Evolutionary conservation across 441 rosid genomes (phyloP).

Genomic region (Arabidopsis lyrata): DNA sequence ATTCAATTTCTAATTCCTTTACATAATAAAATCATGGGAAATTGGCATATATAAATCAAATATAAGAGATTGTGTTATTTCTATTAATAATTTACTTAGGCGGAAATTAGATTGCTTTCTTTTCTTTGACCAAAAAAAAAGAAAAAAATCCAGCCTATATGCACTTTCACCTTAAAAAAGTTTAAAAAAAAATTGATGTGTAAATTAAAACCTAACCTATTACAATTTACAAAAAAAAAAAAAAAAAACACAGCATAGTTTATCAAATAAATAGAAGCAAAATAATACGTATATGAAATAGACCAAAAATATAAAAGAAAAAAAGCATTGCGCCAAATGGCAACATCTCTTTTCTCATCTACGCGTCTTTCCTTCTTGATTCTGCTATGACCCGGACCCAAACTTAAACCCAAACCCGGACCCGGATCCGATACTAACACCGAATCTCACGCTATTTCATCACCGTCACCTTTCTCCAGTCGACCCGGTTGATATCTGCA

Average conservation of each 20-base stretch:
- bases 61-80: not conserved
- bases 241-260: no score
- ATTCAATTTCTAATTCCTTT: not conserved
- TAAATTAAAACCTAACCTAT: no score
- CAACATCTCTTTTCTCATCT: not conserved
- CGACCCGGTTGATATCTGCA: slow-evolving; percentile 13
- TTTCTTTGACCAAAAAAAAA: not conserved
- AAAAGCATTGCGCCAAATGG: not conserved
- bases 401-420: not conserved
- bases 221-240: no score
- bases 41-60: not conserved
- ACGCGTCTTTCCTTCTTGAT: not conserved
- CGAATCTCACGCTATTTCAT: slow-evolving; percentile 22
- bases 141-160: no score
- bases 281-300: no score
- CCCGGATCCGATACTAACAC: not conserved
- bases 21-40: not conserved
- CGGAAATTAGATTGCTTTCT: not conserved
- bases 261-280: no score
- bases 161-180: no score
- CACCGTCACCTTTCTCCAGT: slow-evolving; percentile 7
- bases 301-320: no score
- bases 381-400: not conserved
- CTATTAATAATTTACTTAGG: not conserved
- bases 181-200: no score